phyloP scores from a whole-genome alignment of 2,329 filamentous ascomycete species.

The Fusarium graminum region DNA sequence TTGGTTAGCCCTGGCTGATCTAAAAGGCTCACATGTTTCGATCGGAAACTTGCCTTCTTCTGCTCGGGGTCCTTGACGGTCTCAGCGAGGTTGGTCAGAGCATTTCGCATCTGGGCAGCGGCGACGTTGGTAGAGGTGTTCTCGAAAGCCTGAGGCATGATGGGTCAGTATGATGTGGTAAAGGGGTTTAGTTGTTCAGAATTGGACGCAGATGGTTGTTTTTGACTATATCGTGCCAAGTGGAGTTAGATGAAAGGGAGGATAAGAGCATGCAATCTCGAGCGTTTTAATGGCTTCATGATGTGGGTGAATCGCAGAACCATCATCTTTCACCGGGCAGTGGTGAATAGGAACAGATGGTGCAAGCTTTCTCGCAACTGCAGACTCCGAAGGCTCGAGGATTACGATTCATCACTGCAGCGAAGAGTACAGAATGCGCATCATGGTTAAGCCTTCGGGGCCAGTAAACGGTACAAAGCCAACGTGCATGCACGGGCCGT shows the following conservation, averaged over 20 bases:
- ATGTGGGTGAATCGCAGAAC: slow-evolving; percentile 10
- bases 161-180: slow-evolving; percentile 45
- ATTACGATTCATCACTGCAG: slow-evolving; percentile 5
- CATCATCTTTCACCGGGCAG: slow-evolving; percentile 9
- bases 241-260: not conserved
- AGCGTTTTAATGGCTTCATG: not conserved
- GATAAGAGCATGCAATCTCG: slow-evolving; percentile 5
- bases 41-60: slow-evolving; percentile 77
- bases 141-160: slow-evolving; percentile 83
- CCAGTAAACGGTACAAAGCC: slow-evolving; percentile 11
- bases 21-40: not conserved
- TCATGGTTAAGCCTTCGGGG: not conserved
- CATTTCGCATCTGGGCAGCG: slow-evolving; percentile 98
- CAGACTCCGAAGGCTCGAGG: not conserved
- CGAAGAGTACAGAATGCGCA: not conserved
- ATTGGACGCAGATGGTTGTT: not conserved
- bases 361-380: not conserved
- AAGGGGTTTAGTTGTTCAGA: not conserved
- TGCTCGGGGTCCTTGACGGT: slow-evolving; percentile 84
- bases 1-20: slow-evolving; percentile 19
- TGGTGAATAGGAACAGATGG: not conserved
- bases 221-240: not conserved
- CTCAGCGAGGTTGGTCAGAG: slow-evolving; percentile 91
- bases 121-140: slow-evolving; percentile 99
- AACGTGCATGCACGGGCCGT: not conserved